phyloP scores from a whole-genome alignment of 2,329 filamentous ascomycete genomes.

The Cytospora chrysosperma region DNA sequence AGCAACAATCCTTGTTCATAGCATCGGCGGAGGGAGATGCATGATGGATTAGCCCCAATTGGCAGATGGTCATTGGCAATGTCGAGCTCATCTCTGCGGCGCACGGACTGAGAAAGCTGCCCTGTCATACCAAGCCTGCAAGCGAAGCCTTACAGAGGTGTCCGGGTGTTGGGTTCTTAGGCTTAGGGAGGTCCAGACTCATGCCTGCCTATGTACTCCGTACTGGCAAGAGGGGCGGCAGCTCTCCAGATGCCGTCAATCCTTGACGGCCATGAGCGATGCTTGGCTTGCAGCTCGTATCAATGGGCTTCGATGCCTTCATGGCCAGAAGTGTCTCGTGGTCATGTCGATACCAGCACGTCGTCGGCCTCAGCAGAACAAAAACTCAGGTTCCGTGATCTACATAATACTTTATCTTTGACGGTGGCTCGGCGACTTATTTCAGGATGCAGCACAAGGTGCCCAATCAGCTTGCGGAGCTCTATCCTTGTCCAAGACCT shows the following conservation, averaged over 20 bases:
- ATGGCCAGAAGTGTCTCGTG: neutral
- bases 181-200: neutral
- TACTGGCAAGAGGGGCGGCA: neutral
- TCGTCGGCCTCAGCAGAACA: neutral
- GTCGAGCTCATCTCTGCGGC: neutral
- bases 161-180: neutral
- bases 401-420: neutral
- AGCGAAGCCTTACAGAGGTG: neutral
- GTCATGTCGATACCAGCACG: neutral
- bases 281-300: slow-evolving; percentile 2
- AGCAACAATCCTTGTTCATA: slow-evolving; percentile 14
- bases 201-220: too few relatives aligned
- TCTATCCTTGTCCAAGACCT: neutral
- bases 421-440: neutral
- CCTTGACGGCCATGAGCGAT: neutral
- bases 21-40: slow-evolving; percentile 9
- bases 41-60: neutral
- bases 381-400: neutral
- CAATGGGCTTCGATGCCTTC: neutral
- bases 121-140: neutral
- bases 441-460: neutral
- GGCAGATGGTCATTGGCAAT: slow-evolving; percentile 10
- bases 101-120: neutral
- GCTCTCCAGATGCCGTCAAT: neutral
- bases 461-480: slow-evolving; percentile 5